A percentile compares a stretch with the other conserved stretches of the same genome.
These are phyloP conservation scores for Aspergillus carbonarius DNA, from an alignment of 2,329 filamentous ascomycete genomes.

Conservation along the genomic window DNA sequence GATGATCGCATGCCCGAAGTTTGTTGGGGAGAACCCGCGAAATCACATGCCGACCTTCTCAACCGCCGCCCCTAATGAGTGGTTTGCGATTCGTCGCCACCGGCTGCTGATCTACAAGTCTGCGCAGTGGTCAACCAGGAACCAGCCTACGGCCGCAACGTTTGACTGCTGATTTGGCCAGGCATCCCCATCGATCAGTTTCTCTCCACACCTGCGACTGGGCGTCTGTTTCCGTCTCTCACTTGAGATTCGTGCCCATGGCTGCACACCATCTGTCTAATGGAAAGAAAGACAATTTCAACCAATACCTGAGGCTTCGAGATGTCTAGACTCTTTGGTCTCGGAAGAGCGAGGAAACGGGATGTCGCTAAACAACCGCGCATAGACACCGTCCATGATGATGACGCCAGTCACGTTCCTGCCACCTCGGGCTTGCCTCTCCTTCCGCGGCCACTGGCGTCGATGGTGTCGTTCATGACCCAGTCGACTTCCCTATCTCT, in stretches of 20 bases:
- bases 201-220: background rate
- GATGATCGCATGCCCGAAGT: background rate
- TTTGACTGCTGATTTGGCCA: background rate
- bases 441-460: constrained; percentile 45
- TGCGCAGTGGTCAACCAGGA: background rate
- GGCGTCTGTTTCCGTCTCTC: background rate
- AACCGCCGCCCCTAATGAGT: constrained; percentile 4
- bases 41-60: constrained; percentile 20
- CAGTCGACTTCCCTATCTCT: constrained; percentile 48
- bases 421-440: constrained; percentile 37
- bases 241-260: constrained; percentile 5
- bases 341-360: constrained; percentile 14
- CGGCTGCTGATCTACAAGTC: constrained; percentile 9
- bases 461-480: constrained; percentile 44
- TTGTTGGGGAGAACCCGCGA: constrained; percentile 17
- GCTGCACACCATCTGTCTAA: background rate
- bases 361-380: constrained; percentile 8
- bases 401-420: constrained; percentile 23
- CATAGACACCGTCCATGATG: constrained; percentile 3
- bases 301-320: constrained; percentile 13
- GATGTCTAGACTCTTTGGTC: constrained; percentile 21
- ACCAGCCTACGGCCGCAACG: background rate
- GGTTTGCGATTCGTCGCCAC: background rate
- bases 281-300: constrained; percentile 1
- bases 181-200: background rate